These are phyloP conservation scores for Scheffersomyces lignicola DNA, from an alignment of 1,139 yeast species.

Conservation along the genomic window DNA sequence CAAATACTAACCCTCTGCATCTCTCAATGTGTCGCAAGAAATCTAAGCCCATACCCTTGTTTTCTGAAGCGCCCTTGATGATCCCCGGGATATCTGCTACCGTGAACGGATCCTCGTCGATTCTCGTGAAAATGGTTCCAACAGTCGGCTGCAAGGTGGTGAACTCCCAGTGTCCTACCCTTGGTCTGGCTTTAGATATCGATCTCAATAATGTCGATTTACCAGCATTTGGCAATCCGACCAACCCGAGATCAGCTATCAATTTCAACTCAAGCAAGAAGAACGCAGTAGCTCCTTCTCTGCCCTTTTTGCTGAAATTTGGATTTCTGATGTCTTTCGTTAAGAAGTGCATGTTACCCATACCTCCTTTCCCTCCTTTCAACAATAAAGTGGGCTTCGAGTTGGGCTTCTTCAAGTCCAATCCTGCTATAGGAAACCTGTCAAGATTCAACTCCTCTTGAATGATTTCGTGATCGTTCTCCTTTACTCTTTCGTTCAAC, in stretches of 20 bases:
- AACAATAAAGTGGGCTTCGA: conserved; percentile 66
- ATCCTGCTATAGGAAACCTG: conserved; percentile 73
- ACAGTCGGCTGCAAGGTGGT: conserved; percentile 91
- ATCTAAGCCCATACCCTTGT: conserved; percentile 92
- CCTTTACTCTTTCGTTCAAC: conserved; percentile 60
- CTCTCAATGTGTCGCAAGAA: conserved; percentile 90
- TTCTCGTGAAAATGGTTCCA: conserved; percentile 75
- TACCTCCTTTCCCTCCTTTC: conserved; percentile 89
- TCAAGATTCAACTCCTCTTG: conserved; percentile 65
- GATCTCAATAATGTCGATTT: conserved; percentile 85
- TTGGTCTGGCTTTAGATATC: conserved; percentile 86
- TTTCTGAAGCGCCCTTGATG: conserved; percentile 78
- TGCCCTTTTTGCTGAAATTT: conserved; percentile 77
- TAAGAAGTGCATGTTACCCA: conserved; percentile 94
- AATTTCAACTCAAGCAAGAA: conserved; percentile 82
- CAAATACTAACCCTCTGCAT: conserved; percentile 86
- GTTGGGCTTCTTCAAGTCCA: conserved; percentile 70
- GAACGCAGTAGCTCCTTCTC: conserved; percentile 63
- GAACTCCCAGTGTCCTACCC: conserved; percentile 96
- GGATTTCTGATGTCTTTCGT: conserved; percentile 87
- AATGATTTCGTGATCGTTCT: conserved; percentile 61
- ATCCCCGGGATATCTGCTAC: conserved; percentile 98
- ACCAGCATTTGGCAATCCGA: conserved; percentile 96
- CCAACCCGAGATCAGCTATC: conserved; percentile 89
- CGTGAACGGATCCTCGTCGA: conserved; percentile 74